Conservation (phyloP, 306 rosid genomes). For the Sindora glabra region DNA sequence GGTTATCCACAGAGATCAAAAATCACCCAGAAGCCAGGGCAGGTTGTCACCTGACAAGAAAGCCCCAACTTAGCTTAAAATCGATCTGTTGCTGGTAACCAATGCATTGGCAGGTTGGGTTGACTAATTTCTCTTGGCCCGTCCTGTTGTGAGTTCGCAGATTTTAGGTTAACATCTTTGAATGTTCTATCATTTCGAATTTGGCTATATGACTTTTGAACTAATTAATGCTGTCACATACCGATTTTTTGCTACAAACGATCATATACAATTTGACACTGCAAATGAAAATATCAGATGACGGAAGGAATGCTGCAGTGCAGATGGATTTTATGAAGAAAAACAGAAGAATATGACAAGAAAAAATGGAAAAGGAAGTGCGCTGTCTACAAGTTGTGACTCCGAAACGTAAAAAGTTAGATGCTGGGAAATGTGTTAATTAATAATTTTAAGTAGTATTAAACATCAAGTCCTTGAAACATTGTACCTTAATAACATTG, state of each 20-base stretch:
- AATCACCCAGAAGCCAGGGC: slow-evolving; percentile 11
- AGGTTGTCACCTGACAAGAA: slow-evolving; percentile 22
- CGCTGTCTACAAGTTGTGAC: neutral
- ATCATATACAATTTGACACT: neutral
- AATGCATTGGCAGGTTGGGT: slow-evolving; percentile 13
- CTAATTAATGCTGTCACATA: neutral
- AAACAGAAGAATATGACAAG: neutral
- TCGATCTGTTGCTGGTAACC: slow-evolving; percentile 6
- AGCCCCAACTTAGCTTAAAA: slow-evolving; percentile 4
- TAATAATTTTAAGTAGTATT: neutral
- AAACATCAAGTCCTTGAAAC: neutral
- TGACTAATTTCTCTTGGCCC: slow-evolving; percentile 9
- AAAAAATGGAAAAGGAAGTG: too few species aligned
- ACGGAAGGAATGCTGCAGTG: neutral
- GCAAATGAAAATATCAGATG: neutral
- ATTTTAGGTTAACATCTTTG: neutral
- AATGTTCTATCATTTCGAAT: neutral
- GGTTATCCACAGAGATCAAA: slow-evolving; percentile 11
- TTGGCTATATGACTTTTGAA: neutral
- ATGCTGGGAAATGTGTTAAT: neutral
- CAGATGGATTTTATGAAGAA: neutral
- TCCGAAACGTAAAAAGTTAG: neutral
- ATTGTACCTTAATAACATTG: neutral
- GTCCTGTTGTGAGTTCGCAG: slow-evolving; percentile 1
- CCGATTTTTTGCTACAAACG: neutral